These are phyloP conservation scores for Beauveria sp. DNA, from an alignment of 2,329 filamentous ascomycete species.

Conservation along the genomic window DNA sequence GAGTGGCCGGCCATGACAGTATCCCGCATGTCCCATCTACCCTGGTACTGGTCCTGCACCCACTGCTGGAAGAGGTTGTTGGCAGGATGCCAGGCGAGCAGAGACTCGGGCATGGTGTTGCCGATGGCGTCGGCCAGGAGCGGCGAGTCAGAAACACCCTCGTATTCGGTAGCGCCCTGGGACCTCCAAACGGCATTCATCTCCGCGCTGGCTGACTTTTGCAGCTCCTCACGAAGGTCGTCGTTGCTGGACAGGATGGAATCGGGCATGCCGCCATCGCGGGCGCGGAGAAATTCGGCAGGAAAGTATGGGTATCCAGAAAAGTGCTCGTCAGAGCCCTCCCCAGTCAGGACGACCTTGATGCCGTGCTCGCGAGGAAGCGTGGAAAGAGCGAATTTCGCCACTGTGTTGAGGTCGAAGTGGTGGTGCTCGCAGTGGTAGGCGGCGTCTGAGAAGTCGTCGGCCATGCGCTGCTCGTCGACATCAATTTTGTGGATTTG, in stretches of 20 bases:
- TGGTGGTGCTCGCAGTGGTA: slow-evolving; percentile 26
- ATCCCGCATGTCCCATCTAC: background rate
- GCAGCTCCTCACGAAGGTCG: background rate
- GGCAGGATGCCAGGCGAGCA: background rate
- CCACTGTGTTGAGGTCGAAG: slow-evolving; percentile 44
- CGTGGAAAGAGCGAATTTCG: slow-evolving; percentile 41
- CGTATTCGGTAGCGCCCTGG: background rate
- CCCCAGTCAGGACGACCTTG: slow-evolving; percentile 46
- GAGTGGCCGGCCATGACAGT: slow-evolving; percentile 13
- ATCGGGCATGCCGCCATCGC: slow-evolving; percentile 31
- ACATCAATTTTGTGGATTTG: slow-evolving; percentile 19
- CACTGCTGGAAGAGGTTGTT: background rate
- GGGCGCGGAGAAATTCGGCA: slow-evolving; percentile 40
- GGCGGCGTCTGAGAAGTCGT: slow-evolving; percentile 22
- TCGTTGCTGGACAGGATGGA: slow-evolving; percentile 13
- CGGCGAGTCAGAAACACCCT: background rate
- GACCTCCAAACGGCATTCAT: background rate
- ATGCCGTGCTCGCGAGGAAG: slow-evolving; percentile 36
- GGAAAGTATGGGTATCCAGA: slow-evolving; percentile 41
- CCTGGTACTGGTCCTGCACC: background rate
- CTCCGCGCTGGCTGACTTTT: background rate
- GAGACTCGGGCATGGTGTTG: background rate
- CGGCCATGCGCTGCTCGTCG: slow-evolving; percentile 22
- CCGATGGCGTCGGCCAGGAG: background rate
- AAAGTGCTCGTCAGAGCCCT: slow-evolving; percentile 48